phyloP scores from a whole-genome alignment of 2,329 filamentous ascomycete species.

The Bertia moriformis region DNA sequence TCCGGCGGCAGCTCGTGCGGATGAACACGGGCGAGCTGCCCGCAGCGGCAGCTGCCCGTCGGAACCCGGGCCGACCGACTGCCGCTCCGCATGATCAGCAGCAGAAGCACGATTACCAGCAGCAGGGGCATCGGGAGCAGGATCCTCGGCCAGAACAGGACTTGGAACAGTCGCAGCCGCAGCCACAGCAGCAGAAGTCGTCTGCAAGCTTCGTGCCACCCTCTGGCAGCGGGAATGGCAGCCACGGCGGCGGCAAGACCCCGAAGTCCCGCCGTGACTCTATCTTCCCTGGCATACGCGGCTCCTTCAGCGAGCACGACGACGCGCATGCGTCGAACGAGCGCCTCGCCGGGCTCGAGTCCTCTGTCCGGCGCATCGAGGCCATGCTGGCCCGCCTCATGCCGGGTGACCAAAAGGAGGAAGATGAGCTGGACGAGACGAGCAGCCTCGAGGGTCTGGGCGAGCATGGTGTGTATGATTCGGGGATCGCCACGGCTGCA shows the following conservation, averaged over 20 bases:
- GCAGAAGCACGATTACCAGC: too few relatives aligned
- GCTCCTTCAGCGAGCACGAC: conserved; percentile 29
- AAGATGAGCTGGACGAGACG: neutral
- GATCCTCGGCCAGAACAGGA: too few relatives aligned
- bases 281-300: conserved; percentile 14
- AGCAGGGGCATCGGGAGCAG: too few relatives aligned
- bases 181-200: too few relatives aligned
- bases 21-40: conserved; percentile 22
- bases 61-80: conserved; percentile 29
- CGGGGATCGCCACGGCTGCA: neutral
- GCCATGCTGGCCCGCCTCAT: conserved; percentile 25
- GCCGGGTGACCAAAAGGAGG: conserved; percentile 1
- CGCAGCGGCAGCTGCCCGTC: conserved; percentile 3
- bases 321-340: conserved; percentile 20
- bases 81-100: neutral
- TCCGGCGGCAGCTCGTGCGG: conserved; percentile 38
- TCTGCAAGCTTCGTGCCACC: neutral
- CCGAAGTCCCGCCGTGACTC: neutral
- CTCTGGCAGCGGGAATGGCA: too few relatives aligned
- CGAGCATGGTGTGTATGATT: neutral
- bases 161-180: too few relatives aligned
- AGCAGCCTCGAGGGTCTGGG: too few relatives aligned
- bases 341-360: conserved; percentile 34
- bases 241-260: too few relatives aligned
- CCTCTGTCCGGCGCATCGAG: conserved; percentile 30